phyloP scores from a whole-genome alignment of 2,329 filamentous ascomycete genomes.

The Paraphaeosphaeria sporulosa region DNA sequence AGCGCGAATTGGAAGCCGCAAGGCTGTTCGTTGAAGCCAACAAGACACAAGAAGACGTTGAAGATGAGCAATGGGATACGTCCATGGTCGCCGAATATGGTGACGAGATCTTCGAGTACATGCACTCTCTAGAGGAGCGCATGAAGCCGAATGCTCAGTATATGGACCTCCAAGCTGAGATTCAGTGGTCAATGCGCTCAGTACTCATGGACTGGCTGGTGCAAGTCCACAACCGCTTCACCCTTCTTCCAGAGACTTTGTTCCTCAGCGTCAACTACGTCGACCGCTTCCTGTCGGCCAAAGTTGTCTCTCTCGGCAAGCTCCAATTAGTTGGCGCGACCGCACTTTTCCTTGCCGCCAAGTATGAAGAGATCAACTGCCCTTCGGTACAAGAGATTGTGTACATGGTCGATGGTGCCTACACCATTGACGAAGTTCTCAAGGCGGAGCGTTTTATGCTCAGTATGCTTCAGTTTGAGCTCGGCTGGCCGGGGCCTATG shows the following conservation, averaged over 20 bases:
- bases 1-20: constrained; percentile 75
- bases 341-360: constrained; percentile 92
- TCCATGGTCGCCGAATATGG: constrained; percentile 98
- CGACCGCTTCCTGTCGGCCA: constrained; percentile 92
- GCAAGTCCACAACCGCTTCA: constrained; percentile 92
- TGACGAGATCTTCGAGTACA: constrained; percentile 93
- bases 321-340: constrained; percentile 96
- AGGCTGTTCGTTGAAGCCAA: constrained; percentile 71
- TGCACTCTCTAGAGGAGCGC: constrained; percentile 85
- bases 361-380: constrained; percentile 99
- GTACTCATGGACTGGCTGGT: constrained; percentile 98
- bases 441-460: constrained; percentile 99
- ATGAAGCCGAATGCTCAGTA: constrained; percentile 91
- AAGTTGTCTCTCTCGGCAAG: constrained; percentile 93
- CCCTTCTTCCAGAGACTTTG: constrained; percentile 88
- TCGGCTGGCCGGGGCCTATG: constrained; percentile 99
- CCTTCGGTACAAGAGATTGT: constrained; percentile 94
- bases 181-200: constrained; percentile 98
- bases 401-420: constrained; percentile 96
- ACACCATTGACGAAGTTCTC: constrained; percentile 87
- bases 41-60: constrained; percentile 75
- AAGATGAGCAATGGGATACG: constrained; percentile 91
- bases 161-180: constrained; percentile 97
- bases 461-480: constrained; percentile 91
- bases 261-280: constrained; percentile 97